Percentiles rank a stretch among this genome's conserved stretches.
Evolutionary conservation across 2,329 filamentous ascomycete species (phyloP).

Genomic region (Neofusicoccum kwambonambiense): DNA sequence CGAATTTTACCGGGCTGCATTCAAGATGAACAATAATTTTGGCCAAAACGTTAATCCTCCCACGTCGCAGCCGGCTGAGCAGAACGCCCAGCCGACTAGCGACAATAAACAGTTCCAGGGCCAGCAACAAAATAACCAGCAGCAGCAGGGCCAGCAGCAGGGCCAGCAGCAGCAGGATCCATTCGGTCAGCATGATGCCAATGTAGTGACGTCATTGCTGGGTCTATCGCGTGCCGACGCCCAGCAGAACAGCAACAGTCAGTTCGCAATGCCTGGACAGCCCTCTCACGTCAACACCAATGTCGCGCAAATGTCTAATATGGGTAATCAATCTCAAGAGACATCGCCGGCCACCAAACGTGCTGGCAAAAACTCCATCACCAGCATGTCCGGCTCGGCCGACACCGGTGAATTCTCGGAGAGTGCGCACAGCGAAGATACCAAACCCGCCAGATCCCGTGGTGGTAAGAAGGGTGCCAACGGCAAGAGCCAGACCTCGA

Average conservation of each 20-base stretch:
- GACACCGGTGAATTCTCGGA: conserved; percentile 69
- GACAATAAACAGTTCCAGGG: conserved; percentile 35
- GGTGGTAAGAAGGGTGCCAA: conserved; percentile 33
- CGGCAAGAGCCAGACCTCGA: conserved; percentile 32
- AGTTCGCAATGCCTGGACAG: conserved; percentile 49
- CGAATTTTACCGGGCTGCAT: conserved; percentile 91
- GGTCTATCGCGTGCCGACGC: conserved; percentile 18
- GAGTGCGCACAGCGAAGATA: conserved; percentile 62
- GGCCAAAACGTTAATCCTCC: conserved; percentile 37
- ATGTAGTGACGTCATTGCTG: conserved; percentile 36
- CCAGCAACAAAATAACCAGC: conserved; percentile 43
- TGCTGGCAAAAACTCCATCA: conserved; percentile 51
- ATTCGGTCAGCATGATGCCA: conserved; percentile 84
- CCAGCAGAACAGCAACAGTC: conserved; percentile 45
- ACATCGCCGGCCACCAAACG: conserved; percentile 45
- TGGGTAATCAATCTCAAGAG: conserved; percentile 40
- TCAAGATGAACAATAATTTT: conserved; percentile 56
- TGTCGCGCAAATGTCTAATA: conserved; percentile 44
- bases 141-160: conserved; percentile 41
- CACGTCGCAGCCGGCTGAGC: conserved; percentile 45
- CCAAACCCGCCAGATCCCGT: conserved; percentile 60
- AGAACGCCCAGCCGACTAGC: conserved; percentile 51
- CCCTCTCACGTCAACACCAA: conserved; percentile 37
- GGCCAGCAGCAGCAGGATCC: conserved; percentile 53
- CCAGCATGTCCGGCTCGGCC: conserved; percentile 56